phyloP scores from a whole-genome alignment of 148 eudicot genomes.

The Camellia japonica region DNA sequence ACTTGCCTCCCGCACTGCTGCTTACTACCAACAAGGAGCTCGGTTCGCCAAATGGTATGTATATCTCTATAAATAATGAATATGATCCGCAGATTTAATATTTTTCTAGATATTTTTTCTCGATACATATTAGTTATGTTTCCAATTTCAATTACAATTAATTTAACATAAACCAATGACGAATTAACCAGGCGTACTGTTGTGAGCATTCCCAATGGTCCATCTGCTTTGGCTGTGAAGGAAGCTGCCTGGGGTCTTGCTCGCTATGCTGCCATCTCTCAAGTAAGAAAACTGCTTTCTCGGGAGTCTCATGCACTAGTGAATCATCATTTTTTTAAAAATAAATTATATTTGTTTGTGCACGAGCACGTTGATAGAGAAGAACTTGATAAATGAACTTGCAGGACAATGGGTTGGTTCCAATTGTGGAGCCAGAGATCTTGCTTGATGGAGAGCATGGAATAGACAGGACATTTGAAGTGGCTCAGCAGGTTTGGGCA shows the following conservation, averaged over 20 bases:
- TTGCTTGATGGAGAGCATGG: slow-evolving; percentile 90
- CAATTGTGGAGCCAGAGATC: slow-evolving; percentile 95
- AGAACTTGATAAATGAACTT: slow-evolving; percentile 1
- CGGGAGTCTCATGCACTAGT: too few relatives aligned
- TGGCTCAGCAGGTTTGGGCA: slow-evolving; percentile 81
- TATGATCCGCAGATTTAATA: too few relatives aligned
- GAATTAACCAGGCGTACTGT: slow-evolving; percentile 77
- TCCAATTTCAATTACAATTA: background rate
- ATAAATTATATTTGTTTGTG: too few relatives aligned
- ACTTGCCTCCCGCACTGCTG: slow-evolving; percentile 87
- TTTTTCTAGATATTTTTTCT: too few relatives aligned
- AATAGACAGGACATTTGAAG: slow-evolving; percentile 87
- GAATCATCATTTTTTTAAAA: too few relatives aligned
- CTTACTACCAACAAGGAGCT: slow-evolving; percentile 93
- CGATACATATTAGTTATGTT: too few relatives aligned
- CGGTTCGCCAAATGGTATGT: slow-evolving; percentile 93
- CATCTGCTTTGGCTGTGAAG: slow-evolving; percentile 88
- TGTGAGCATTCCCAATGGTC: slow-evolving; percentile 98
- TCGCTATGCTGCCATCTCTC: slow-evolving; percentile 86
- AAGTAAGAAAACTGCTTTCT: slow-evolving; percentile 36
- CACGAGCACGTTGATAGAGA: background rate
- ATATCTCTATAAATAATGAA: background rate
- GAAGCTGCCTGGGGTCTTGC: slow-evolving; percentile 98
- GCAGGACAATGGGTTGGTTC: slow-evolving; percentile 92
- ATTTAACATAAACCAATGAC: background rate